Conservation (phyloP, 352 stramenopile species). For the Globisporangium viniferum region DNA sequence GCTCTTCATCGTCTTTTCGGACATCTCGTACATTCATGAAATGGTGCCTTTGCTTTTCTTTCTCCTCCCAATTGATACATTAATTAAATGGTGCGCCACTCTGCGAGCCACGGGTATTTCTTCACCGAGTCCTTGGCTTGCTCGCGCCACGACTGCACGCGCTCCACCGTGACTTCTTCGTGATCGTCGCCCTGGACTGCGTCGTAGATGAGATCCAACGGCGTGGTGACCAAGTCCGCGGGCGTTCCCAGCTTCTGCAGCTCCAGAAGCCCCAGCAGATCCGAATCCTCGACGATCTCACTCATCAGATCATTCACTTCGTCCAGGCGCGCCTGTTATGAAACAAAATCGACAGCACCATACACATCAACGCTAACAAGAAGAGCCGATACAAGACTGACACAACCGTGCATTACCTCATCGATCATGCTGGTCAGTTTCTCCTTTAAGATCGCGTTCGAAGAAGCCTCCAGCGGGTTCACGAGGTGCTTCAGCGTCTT, state of each 20-base stretch:
- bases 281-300: constrained; percentile 53
- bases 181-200: constrained; percentile 23
- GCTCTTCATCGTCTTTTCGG: neutral
- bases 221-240: constrained; percentile 67
- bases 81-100: constrained; percentile 74
- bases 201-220: constrained; percentile 60
- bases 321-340: constrained; percentile 56
- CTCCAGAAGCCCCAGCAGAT: constrained; percentile 55
- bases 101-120: constrained; percentile 56
- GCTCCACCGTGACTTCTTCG: constrained; percentile 25
- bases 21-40: neutral
- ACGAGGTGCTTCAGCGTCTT: constrained; percentile 33
- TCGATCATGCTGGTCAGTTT: constrained; percentile 60
- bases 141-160: constrained; percentile 49
- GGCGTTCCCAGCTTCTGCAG: constrained; percentile 79
- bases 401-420: constrained; percentile 20
- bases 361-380: neutral
- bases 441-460: constrained; percentile 32
- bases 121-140: constrained; percentile 36
- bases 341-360: neutral
- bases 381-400: neutral
- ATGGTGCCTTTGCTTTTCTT: neutral
- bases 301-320: constrained; percentile 79
- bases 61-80: neutral
- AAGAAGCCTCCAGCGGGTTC: constrained; percentile 31